Percentiles rank a stretch among this genome's conserved stretches.
These are phyloP conservation scores for Vicia sativa DNA, from an alignment of 306 rosid species.

Conservation along the genomic window DNA sequence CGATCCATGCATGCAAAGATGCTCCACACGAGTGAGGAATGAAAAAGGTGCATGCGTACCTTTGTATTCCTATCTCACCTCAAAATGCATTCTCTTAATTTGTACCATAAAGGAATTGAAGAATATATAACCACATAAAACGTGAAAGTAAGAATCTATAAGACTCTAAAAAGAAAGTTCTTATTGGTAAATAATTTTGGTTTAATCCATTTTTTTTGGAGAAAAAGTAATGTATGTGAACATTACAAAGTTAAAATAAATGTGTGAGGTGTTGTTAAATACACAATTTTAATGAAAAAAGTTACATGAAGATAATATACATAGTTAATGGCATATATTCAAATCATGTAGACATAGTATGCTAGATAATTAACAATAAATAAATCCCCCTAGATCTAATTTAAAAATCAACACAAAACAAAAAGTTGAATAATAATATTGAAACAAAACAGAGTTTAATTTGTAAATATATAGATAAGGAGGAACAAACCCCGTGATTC, in stretches of 20 bases:
- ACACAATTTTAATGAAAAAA: neutral
- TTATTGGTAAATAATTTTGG: neutral
- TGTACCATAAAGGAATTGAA: constrained; percentile 13
- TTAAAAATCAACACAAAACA: constrained; percentile 29
- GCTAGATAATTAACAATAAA: neutral
- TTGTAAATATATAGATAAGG: constrained; percentile 32
- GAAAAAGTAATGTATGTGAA: neutral
- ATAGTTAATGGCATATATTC: neutral
- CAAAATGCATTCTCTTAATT: constrained; percentile 35
- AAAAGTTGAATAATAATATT: constrained; percentile 12
- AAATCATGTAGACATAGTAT: neutral
- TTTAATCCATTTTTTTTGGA: neutral
- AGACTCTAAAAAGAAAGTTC: neutral
- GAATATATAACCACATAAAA: constrained; percentile 3
- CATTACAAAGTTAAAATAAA: too few species aligned
- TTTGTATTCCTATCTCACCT: constrained; percentile 22
- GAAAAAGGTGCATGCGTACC: constrained; percentile 45
- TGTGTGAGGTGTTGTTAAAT: too few species aligned
- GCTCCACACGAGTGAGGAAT: constrained; percentile 62
- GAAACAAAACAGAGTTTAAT: constrained; percentile 23
- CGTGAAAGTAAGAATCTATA: neutral
- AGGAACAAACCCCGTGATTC: constrained; percentile 78
- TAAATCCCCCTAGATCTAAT: constrained; percentile 14
- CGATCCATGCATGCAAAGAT: constrained; percentile 50
- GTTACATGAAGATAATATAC: neutral